Base-by-base conservation (phyloP, 208 protist genomes). In the Wallacemonas sp. region DNA sequence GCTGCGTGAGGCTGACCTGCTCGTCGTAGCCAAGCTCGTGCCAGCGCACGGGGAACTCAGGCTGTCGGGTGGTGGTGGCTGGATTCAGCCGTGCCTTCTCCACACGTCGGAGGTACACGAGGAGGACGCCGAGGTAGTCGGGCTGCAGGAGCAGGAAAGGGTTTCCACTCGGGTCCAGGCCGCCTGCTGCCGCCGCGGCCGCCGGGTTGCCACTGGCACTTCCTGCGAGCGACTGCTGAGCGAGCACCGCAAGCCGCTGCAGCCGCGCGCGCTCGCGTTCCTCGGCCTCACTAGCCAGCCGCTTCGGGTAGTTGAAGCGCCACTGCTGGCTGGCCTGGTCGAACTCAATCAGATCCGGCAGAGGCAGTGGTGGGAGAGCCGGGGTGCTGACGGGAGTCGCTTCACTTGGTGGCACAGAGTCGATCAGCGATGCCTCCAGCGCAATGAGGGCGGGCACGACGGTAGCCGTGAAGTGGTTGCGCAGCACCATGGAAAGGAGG, bases 91-190 rank as follows among this genome's bases (percentile, higher is more conserved):
- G 45, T 49, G 57, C 48, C 20, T 49, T 61, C n/a, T 22, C 29
- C 14, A 31, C 48, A 14, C 77, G 70, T 7, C 90, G 79, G 36
- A 93, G 65, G 67, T 80, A 89, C 38, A 93, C 90, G 39, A 93
- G 67, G 48, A 96, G 59, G 49, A 85, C 64, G 4, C 90, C 90
- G 32, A 92, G 72, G 57, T 82, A 87, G n/a, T 89, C 81, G 14
- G 73, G 78, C 66, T 84, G 87, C 12, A 86, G 79, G 20, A 81
- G 61, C 33, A 75, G 50, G 50, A 79, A 79, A 2, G 81, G 78
- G 55, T 79, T 84, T 3, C 28, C 71, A 64, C 76, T 76, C 44
- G 72, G 65, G 16, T 76, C 67, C 45, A 79, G 63, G 22, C 38
- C 42, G 26, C 57, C 23, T 59, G 44, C 45, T 29, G 4, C 48